These are phyloP conservation scores for Cyclotella choctawhatcheeana DNA, from an alignment of 108 stramenopile genomes.

Conservation along the genomic window DNA sequence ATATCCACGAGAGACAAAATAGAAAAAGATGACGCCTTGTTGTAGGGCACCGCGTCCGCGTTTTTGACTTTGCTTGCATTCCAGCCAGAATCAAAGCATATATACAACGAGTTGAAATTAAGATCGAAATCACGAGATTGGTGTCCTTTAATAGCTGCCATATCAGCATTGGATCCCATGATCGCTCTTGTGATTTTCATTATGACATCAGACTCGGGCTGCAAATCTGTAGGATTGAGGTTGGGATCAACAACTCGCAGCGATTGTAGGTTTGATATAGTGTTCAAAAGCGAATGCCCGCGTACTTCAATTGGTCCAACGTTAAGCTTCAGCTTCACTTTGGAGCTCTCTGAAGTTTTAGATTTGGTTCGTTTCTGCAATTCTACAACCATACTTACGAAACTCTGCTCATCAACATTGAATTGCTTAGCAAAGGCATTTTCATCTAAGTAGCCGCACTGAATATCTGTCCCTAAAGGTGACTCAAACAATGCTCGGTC, in stretches of 20 bases:
- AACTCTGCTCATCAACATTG: background rate
- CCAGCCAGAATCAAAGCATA: slow-evolving; percentile 37
- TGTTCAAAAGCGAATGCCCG: background rate
- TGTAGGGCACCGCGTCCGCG: too few species aligned
- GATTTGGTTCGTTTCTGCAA: background rate
- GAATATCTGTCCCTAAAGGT: background rate
- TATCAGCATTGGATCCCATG: slow-evolving; percentile 4
- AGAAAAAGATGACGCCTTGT: too few species aligned
- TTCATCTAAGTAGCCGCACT: slow-evolving; percentile 5
- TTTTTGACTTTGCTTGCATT: background rate
- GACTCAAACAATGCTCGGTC: background rate
- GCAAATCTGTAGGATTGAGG: too few species aligned
- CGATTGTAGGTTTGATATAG: background rate
- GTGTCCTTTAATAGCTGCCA: background rate
- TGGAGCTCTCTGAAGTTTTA: background rate
- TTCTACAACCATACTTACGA: background rate
- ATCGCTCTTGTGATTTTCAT: background rate
- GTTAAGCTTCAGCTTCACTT: background rate
- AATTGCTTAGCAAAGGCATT: background rate
- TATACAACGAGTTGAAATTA: slow-evolving; percentile 35
- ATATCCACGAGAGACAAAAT: slow-evolving; percentile 37
- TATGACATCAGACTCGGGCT: background rate
- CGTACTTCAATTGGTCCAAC: slow-evolving; percentile 1
- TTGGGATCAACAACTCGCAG: background rate
- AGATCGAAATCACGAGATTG: slow-evolving; percentile 27